Conservation (phyloP, 1,284 basidiomycete genomes). For the Macrocystidia cucumis region DNA sequence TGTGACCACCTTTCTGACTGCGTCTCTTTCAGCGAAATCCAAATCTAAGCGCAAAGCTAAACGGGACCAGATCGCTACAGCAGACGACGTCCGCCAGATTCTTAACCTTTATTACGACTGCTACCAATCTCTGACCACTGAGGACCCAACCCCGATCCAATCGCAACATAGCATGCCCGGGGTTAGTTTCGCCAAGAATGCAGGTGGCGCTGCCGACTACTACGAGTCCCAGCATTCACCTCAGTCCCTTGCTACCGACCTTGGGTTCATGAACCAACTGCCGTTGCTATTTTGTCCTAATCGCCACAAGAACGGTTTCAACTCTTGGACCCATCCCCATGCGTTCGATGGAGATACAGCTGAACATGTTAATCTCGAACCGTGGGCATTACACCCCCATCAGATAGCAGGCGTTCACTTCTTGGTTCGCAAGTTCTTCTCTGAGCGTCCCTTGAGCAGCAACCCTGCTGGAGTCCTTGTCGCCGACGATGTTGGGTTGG, state of each 20-base stretch:
- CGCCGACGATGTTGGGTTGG: constrained; percentile 23
- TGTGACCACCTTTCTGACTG: constrained; percentile 39
- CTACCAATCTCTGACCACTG: background rate
- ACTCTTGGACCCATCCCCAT: constrained; percentile 11
- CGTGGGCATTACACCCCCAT: constrained; percentile 18
- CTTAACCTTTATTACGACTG: constrained; percentile 10
- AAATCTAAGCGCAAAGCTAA: background rate
- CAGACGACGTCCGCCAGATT: constrained; percentile 11
- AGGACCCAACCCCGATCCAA: background rate
- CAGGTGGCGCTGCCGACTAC: background rate
- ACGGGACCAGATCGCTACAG: constrained; percentile 4
- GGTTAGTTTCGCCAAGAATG: constrained; percentile 14
- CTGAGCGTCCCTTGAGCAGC: background rate
- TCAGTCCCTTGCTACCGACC: constrained; percentile 3
- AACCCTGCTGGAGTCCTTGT: constrained; percentile 14
- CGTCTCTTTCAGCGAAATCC: constrained; percentile 1
- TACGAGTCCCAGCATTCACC: background rate
- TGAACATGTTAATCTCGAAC: background rate
- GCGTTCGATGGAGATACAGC: constrained; percentile 6
- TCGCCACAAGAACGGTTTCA: constrained; percentile 11
- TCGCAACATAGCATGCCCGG: constrained; percentile 10
- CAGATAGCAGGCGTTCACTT: constrained; percentile 20
- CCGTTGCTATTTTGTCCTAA: constrained; percentile 15
- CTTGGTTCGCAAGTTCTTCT: constrained; percentile 15
- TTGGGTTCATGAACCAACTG: constrained; percentile 12